phyloP scores from a whole-genome alignment of 805 yeast species.

The Sugiyamaella smithiae region DNA sequence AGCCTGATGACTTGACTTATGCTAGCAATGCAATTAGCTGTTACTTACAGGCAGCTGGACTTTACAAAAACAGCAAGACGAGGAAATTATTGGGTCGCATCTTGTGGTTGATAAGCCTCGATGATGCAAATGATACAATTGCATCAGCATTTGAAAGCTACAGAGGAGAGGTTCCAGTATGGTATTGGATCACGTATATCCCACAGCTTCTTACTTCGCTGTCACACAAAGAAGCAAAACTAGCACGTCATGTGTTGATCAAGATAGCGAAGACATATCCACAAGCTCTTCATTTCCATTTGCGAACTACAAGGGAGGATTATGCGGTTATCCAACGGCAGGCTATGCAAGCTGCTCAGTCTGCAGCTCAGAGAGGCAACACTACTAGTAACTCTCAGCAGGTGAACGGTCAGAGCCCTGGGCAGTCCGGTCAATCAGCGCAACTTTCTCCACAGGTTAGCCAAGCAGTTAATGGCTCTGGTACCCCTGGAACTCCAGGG shows the following conservation, averaged over 20 bases:
- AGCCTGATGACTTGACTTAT: constrained; percentile 71
- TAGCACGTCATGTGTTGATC: constrained; percentile 83
- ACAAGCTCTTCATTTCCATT: constrained; percentile 93
- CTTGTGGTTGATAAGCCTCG: constrained; percentile 89
- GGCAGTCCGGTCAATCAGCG: not conserved
- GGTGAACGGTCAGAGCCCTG: not conserved
- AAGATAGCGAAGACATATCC: constrained; percentile 96
- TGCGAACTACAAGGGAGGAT: constrained; percentile 93
- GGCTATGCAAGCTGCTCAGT: constrained; percentile 48
- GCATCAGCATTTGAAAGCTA: constrained; percentile 87
- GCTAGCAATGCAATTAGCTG: constrained; percentile 96
- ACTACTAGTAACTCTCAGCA: not conserved
- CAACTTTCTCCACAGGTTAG: constrained; percentile 1
- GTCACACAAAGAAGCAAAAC: constrained; percentile 85
- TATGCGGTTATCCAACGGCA: constrained; percentile 84
- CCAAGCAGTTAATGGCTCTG: constrained; percentile 4
- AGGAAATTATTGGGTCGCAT: constrained; percentile 84
- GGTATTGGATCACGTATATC: constrained; percentile 98
- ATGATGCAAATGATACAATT: constrained; percentile 76
- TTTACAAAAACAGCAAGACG: constrained; percentile 89
- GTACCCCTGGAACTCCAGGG: constrained; percentile 3
- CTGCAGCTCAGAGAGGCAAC: constrained; percentile 27
- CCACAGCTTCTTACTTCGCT: constrained; percentile 89
- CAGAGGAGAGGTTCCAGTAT: constrained; percentile 94
- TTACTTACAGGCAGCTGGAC: constrained; percentile 95